These are phyloP conservation scores for Xerocomellus amylosporus DNA, from an alignment of 768 basidiomycete genomes.

Conservation along the genomic window DNA sequence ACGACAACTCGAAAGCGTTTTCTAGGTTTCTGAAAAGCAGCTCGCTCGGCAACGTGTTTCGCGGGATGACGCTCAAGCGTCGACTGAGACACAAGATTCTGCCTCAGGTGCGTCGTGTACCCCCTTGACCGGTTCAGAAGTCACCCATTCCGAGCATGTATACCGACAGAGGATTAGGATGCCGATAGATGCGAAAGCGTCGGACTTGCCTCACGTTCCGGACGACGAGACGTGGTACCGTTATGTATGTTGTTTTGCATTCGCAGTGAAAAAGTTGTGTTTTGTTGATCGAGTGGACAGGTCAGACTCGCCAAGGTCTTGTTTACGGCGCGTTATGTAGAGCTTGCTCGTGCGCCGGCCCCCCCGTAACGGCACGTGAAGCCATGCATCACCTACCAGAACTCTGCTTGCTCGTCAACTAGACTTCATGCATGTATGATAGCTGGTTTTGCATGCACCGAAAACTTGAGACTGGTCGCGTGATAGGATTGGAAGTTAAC, in stretches of 20 bases:
- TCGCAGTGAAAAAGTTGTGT: neutral
- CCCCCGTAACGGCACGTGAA: neutral
- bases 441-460: neutral
- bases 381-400: neutral
- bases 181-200: slow-evolving; percentile 29
- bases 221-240: slow-evolving; percentile 38
- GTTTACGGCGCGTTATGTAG: slow-evolving; percentile 22
- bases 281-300: slow-evolving; percentile 11
- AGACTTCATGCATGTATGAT: neutral
- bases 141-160: neutral
- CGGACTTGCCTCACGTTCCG: slow-evolving; percentile 34
- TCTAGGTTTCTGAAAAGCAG: slow-evolving; percentile 28
- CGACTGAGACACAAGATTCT: slow-evolving; percentile 34
- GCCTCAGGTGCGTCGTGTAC: slow-evolving; percentile 38
- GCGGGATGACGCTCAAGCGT: slow-evolving; percentile 22
- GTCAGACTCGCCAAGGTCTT: slow-evolving; percentile 12
- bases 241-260: slow-evolving; percentile 19
- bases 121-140: neutral
- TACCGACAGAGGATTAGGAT: slow-evolving; percentile 17
- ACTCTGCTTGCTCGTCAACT: neutral
- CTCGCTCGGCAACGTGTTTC: slow-evolving; percentile 18
- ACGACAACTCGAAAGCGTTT: slow-evolving; percentile 43
- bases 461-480: neutral
- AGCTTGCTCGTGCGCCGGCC: slow-evolving; percentile 10
- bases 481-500: neutral